These are phyloP conservation scores for Phytophthora multivora DNA, from an alignment of 352 stramenopile genomes.

Conservation along the genomic window DNA sequence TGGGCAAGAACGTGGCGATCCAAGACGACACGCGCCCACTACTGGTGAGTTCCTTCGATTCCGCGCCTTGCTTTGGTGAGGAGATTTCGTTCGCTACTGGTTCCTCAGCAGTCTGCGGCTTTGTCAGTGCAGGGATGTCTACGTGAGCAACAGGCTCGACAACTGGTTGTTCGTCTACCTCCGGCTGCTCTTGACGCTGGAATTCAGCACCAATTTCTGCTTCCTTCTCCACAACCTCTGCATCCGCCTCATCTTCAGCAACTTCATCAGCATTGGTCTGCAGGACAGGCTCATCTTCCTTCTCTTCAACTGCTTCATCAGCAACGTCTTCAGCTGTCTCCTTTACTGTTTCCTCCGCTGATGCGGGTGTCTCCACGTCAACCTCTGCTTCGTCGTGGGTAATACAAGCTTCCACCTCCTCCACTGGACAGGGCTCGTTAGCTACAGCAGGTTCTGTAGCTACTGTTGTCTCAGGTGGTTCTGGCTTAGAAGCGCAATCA, in stretches of 20 bases:
- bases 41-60: slow-evolving; percentile 13
- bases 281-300: neutral
- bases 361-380: slow-evolving; percentile 9
- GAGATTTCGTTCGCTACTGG: neutral
- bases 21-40: slow-evolving; percentile 17
- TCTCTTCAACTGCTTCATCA: slow-evolving; percentile 6
- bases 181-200: neutral
- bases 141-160: slow-evolving; percentile 14
- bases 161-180: slow-evolving; percentile 1
- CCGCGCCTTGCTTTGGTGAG: neutral
- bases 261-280: slow-evolving; percentile 5
- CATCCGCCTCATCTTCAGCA: neutral
- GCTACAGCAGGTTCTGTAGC: slow-evolving; percentile 2
- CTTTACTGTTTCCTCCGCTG: slow-evolving; percentile 12
- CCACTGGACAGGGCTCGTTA: slow-evolving; percentile 10
- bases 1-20: slow-evolving; percentile 30
- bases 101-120: neutral
- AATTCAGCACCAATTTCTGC: neutral
- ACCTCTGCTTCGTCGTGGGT: slow-evolving; percentile 20
- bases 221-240: slow-evolving; percentile 2
- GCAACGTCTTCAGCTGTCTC: slow-evolving; percentile 5
- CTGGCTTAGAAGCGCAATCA: slow-evolving; percentile 3
- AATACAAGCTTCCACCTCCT: slow-evolving; percentile 3
- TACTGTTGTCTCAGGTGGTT: slow-evolving; percentile 6
- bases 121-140: neutral